Percentiles rank a stretch among this genome's conserved stretches.
phyloP scores from a whole-genome alignment of 2,329 filamentous ascomycete genomes.

The Colletotrichum scovillei region DNA sequence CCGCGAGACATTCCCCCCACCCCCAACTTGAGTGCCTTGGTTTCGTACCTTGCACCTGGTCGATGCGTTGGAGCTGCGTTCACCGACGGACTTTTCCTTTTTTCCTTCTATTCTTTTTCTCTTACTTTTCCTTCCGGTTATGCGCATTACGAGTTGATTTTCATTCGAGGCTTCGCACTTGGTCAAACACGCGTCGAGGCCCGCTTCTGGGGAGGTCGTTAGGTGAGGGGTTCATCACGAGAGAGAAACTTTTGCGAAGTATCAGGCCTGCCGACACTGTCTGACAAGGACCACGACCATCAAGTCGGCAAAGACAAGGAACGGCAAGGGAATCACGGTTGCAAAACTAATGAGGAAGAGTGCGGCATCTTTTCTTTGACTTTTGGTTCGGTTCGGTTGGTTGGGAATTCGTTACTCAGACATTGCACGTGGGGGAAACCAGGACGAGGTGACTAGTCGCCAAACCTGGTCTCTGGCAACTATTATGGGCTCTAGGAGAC shows the following conservation, averaged over 20 bases:
- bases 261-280: neutral
- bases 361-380: slow-evolving; percentile 12
- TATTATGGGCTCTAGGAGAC: slow-evolving; percentile 12
- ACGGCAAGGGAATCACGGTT: neutral
- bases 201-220: slow-evolving; percentile 51
- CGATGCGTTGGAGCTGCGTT: slow-evolving; percentile 53
- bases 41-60: slow-evolving; percentile 38
- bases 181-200: slow-evolving; percentile 40
- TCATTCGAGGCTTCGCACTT: slow-evolving; percentile 38
- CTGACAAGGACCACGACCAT: neutral
- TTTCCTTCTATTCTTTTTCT: slow-evolving; percentile 31
- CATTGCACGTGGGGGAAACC: neutral
- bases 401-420: slow-evolving; percentile 14
- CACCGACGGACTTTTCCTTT: slow-evolving; percentile 36
- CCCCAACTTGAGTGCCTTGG: slow-evolving; percentile 14
- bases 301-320: neutral
- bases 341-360: slow-evolving; percentile 19
- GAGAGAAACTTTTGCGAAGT: neutral
- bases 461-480: neutral
- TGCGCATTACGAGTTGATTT: slow-evolving; percentile 30
- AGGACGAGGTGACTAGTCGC: neutral
- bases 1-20: slow-evolving; percentile 27
- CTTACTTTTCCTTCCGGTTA: slow-evolving; percentile 35
- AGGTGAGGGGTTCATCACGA: slow-evolving; percentile 22
- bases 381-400: slow-evolving; percentile 25